Base-by-base conservation (phyloP, 2,329 filamentous ascomycete genomes). In the Berkeleyomyces rouxiae region DNA sequence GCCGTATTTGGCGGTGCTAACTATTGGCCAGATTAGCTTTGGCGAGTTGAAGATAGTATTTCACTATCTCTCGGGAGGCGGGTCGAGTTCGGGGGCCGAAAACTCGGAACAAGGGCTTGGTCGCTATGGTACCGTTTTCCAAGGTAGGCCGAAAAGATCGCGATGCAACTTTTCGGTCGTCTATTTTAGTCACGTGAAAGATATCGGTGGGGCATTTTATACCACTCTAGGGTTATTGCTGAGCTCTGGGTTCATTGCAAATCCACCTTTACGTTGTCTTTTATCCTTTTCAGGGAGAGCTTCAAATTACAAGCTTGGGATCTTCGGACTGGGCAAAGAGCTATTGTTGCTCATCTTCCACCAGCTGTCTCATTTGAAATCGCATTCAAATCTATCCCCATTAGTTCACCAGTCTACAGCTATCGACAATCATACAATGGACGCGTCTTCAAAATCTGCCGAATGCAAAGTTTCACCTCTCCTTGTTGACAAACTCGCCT, bases 401-500 rank as follows among this genome's bases (percentile, higher is more conserved):
- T 23, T 23, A 23, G 23, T 23, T 23, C 23, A 23, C 23, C 23
- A 23, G 23, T 23, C 23, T 23, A 23, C 23, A 23, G 23, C 23
- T 23, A 23, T 23, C 23, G 23, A 1, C 23, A 23, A 23, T 23
- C 2, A 1, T 23, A 47, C 10, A 31, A 59, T 59, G 47, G 58
- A 63, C 13, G 55, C 37, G 46, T 53, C 51, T 4, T 33, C 46
- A 59, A 65, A 47, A 61, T 62, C 64, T 58, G 64, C 16, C 61
- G 68, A 61, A 11, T 51, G 51, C 53, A 68, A 67, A 63, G 70
- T 69, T 66, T 69, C 67, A 58, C 67, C 69, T 5, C 62, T 59
- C 10, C 70, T 79, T 3, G 67, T 70, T 46, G 71, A 73, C 44
- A 73, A 71, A 64, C 74, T 83, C 9, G 76, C 78, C 5, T 69